Evolutionary conservation across 495 filamentous ascomycete genomes (phyloP), one percentile per base, ranked within the genome.

Genomic region (Thermothielavioides terrestris): DNA sequence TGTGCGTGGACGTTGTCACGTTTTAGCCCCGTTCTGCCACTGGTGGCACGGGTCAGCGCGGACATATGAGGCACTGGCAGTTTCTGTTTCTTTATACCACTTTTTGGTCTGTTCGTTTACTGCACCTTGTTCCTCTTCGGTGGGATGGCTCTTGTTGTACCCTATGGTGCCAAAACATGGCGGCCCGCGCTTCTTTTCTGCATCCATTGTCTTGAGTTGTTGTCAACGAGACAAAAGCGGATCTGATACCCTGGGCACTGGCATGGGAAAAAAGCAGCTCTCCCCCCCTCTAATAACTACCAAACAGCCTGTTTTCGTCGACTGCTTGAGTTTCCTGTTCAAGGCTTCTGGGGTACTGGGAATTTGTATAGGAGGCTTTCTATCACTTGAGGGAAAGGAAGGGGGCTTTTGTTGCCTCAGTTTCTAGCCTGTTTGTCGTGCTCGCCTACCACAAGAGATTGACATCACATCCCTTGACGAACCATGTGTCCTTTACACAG

Each of bases 181-280:
- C 47, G 38, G 47, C 30, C 14, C 26, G 26, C 23, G 17, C 47
- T 42, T 43, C 23, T 42, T 50, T 42, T 35, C 21, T 32, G 7
- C 35, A 6, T n/a, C 26, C 23, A 7, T 18, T 38, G 43, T 17
- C 21, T 22, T 18, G 46, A 49, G 26, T n/a, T n/a, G n/a, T n/a
- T n/a, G 32, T 18, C 34, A 27, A 27, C 21, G 26, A 42, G 26
- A 23, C 17, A 54, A 49, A 56, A 50, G 46, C 53, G 18, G 27
- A 30, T 15, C 28, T 58, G 31, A 56, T 55, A 42, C 52, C 50
- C 52, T 47, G 35, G 49, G 40, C 25, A 17, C 21, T 42, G 53
- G 54, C 54, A 57, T 48, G 47, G 54, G 46, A 48, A 50, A n/a
- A 53, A 53, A 18, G 25, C 39, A 39, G 53, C 36, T 44, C 49